Base-by-base conservation (phyloP, 371 early-diverging fungal species). In the Rhizopus delemar region DNA sequence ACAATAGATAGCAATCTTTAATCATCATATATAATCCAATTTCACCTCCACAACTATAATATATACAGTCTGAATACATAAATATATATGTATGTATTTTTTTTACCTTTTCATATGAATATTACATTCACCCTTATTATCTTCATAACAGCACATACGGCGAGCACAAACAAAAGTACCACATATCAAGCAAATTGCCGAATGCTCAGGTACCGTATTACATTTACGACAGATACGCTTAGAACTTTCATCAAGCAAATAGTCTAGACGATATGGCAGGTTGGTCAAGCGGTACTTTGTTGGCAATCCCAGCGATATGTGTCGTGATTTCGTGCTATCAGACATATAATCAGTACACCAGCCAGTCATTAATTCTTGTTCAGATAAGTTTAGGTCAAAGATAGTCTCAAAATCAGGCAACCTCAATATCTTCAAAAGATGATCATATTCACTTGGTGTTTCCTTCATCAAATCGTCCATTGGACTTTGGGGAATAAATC, bases 161-260 rank as follows among this genome's bases (percentile, higher is more conserved):
- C 93, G 94, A 15, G 86, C 82, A 70, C 99, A 98, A 1, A 98
- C 90, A 71, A 95, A 86, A 2, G 85, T 82, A 6, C 99, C 97
- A 75, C 99, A 98, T 32, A 94, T 67, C 51, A 98, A 80, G 66
- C 99, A 98, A 15, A 97, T 71, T 0, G 95, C 96, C 0, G 96
- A 95, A 56, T 94, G 91, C 32, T 81, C 73, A 1, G 98, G 97
- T 4, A 91, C 79, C 7, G 84, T 85, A 34, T 86, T 83, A 73
- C 99, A 98, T 41, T 87, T 87, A 39, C 80, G 73, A 74, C 99
- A 98, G 12, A 84, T 75, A 5, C 84, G 81, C 54, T 82, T 78
- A 56, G 86, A 74, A 43, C 90, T 88, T 60, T 86, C 88, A 63
- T 95, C 93, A 66, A 97, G 88, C 35, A 98, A 71, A 7, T 80